phyloP scores from a whole-genome alignment of 805 yeast species.

The Pichia heedii region DNA sequence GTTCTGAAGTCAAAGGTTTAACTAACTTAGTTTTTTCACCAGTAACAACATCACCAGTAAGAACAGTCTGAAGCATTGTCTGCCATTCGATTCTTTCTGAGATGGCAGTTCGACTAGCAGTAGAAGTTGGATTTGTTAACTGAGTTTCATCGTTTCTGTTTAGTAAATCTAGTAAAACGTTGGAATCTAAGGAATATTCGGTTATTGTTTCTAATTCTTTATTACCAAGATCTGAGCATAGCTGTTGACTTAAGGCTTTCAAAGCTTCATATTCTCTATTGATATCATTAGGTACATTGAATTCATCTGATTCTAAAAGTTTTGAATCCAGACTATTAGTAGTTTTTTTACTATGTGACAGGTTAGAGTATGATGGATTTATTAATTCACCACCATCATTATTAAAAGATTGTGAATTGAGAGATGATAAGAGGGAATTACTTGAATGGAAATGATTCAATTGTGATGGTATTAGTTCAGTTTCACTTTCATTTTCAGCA shows the following conservation, averaged over 20 bases:
- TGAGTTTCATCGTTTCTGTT: slow-evolving; percentile 30
- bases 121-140: slow-evolving; percentile 20
- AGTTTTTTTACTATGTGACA: neutral
- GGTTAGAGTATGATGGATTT: neutral
- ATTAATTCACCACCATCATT: too few relatives aligned
- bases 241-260: slow-evolving; percentile 23
- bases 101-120: slow-evolving; percentile 24
- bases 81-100: slow-evolving; percentile 92
- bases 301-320: neutral
- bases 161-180: slow-evolving; percentile 24
- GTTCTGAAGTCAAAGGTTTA: slow-evolving; percentile 32
- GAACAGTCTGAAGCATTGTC: slow-evolving; percentile 78
- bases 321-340: slow-evolving; percentile 7
- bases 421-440: too few relatives aligned
- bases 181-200: slow-evolving; percentile 29
- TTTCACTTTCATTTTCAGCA: too few relatives aligned
- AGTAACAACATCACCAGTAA: slow-evolving; percentile 90
- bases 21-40: slow-evolving; percentile 78
- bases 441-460: too few relatives aligned
- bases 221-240: slow-evolving; percentile 22
- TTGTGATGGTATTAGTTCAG: too few relatives aligned
- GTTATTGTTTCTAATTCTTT: slow-evolving; percentile 27
- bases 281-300: slow-evolving; percentile 8
- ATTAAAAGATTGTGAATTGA: too few relatives aligned
- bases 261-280: slow-evolving; percentile 23